A percentile compares a stretch with the other conserved stretches of the same genome.
Evolutionary conservation across 331 rosid genomes (phyloP).

Genomic region (Dryas integrifolia): DNA sequence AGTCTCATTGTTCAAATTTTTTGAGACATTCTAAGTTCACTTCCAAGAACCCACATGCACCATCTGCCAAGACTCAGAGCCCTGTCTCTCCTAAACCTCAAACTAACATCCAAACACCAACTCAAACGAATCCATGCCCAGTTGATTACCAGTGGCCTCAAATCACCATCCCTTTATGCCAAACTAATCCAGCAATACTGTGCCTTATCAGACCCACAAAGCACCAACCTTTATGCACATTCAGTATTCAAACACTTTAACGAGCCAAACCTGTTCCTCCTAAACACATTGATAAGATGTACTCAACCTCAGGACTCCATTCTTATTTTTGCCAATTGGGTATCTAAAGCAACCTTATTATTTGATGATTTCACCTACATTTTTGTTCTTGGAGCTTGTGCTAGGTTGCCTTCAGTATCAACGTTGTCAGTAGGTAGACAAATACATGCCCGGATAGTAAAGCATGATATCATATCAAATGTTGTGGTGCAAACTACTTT

Average conservation of each 20-base stretch:
- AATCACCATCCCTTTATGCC: conserved; percentile 44
- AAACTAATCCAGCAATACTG: conserved; percentile 54
- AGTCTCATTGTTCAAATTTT: too few species aligned
- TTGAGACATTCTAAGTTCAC: not conserved
- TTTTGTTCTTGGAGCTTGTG: conserved; percentile 76
- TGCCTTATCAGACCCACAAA: conserved; percentile 28
- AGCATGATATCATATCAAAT: conserved; percentile 47
- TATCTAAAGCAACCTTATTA: conserved; percentile 40
- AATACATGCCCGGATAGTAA: conserved; percentile 47
- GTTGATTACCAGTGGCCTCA: conserved; percentile 53
- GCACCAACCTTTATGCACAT: conserved; percentile 38
- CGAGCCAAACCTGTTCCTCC: conserved; percentile 45
- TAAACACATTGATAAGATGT: conserved; percentile 68
- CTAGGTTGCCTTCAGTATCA: conserved; percentile 58
- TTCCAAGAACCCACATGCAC: conserved; percentile 35
- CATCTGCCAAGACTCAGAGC: conserved; percentile 47
- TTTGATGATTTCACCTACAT: conserved; percentile 56
- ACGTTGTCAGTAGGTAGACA: conserved; percentile 56
- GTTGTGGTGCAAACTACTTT: conserved; percentile 54
- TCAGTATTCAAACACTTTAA: conserved; percentile 40
- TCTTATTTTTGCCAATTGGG: conserved; percentile 43
- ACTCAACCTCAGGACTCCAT: conserved; percentile 50
- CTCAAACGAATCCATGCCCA: conserved; percentile 66
- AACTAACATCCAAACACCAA: conserved; percentile 35
- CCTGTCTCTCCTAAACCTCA: conserved; percentile 35